Percentiles rank a stretch among this genome's conserved stretches.
Conservation (phyloP, 2,329 filamentous ascomycete species). For the Fusarium hostae region DNA sequence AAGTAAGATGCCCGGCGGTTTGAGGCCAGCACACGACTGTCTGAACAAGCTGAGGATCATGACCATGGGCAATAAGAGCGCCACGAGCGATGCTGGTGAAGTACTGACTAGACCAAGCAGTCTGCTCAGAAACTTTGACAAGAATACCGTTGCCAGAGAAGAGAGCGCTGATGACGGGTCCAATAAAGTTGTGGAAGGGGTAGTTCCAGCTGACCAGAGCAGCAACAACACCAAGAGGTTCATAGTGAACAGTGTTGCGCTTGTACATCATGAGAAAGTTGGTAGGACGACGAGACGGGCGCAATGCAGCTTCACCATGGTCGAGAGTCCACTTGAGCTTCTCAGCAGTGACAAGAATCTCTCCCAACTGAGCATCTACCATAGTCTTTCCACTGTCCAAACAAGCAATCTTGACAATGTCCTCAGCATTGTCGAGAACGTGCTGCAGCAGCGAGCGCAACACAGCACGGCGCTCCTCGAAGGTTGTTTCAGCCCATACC, state of each 20-base stretch:
- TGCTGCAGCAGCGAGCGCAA: conserved; percentile 84
- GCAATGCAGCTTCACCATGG: conserved; percentile 86
- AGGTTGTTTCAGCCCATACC: conserved; percentile 81
- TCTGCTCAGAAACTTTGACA: conserved; percentile 95
- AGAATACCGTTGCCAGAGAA: conserved; percentile 93
- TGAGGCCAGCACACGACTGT: conserved; percentile 88
- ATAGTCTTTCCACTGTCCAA: conserved; percentile 96
- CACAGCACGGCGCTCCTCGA: conserved; percentile 80
- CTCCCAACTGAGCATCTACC: conserved; percentile 91
- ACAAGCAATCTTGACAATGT: conserved; percentile 86
- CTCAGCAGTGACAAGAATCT: conserved; percentile 93
- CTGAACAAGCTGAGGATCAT: conserved; percentile 85
- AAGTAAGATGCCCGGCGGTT: conserved; percentile 82
- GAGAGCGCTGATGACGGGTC: conserved; percentile 87
- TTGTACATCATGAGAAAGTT: conserved; percentile 97
- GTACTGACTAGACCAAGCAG: conserved; percentile 89
- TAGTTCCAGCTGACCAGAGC: conserved; percentile 98
- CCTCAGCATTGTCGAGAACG: conserved; percentile 87
- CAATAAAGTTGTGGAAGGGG: conserved; percentile 93
- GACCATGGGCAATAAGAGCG: conserved; percentile 83
- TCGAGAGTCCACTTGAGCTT: conserved; percentile 94
- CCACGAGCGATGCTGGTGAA: conserved; percentile 82
- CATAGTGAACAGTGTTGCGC: conserved; percentile 87
- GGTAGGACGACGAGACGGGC: conserved; percentile 78
- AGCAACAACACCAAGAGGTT: conserved; percentile 91